These are phyloP conservation scores for Triadica sebifera DNA, from an alignment of 345 rosid genomes.

Conservation along the genomic window DNA sequence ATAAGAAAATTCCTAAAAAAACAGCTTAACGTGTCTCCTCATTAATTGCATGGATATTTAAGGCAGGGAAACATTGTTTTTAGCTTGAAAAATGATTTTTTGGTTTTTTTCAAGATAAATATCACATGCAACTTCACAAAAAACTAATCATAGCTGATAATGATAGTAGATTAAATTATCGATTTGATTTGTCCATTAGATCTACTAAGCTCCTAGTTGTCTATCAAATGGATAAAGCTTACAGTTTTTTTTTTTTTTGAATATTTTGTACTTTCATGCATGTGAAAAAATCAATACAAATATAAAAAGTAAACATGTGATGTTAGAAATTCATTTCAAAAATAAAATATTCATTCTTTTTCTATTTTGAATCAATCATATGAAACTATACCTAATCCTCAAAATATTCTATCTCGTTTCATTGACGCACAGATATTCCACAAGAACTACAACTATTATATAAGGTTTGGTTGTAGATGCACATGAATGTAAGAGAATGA, in stretches of 20 bases:
- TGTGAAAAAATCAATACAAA: background rate
- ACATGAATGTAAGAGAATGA: too few relatives aligned
- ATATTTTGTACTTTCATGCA: too few relatives aligned
- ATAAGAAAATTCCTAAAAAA: background rate
- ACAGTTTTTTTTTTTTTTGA: too few relatives aligned
- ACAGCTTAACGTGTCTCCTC: slow-evolving; percentile 1
- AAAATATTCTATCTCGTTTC: too few relatives aligned
- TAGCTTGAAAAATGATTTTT: background rate
- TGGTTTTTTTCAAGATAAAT: background rate
- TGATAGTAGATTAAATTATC: background rate
- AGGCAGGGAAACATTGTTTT: background rate
- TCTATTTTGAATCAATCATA: too few relatives aligned
- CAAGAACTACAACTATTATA: too few relatives aligned
- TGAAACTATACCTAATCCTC: too few relatives aligned
- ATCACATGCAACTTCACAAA: slow-evolving; percentile 5
- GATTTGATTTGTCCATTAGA: background rate
- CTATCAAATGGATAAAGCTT: background rate
- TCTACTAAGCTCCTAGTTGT: background rate
- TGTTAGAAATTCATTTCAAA: too few relatives aligned
- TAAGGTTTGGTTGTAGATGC: too few relatives aligned
- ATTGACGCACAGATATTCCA: too few relatives aligned
- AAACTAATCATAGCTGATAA: background rate
- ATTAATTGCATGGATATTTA: background rate
- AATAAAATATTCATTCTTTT: too few relatives aligned
- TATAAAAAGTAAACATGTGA: background rate